Percentiles rank a stretch among this genome's conserved stretches.
These are phyloP conservation scores for Chamaecrista fasciculata DNA, from an alignment of 306 rosid genomes.

Conservation along the genomic window DNA sequence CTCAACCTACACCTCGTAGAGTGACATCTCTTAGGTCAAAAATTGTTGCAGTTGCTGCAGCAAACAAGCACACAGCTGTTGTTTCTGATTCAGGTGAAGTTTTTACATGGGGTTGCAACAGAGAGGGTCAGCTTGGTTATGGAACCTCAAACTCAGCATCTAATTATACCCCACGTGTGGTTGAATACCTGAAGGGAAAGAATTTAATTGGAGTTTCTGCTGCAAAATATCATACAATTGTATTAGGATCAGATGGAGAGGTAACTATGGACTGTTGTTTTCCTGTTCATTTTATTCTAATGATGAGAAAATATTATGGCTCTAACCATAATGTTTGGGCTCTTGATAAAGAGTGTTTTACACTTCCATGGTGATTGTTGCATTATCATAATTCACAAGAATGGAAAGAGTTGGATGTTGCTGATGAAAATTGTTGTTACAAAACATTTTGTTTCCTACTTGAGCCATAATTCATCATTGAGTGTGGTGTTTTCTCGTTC, in stretches of 20 bases:
- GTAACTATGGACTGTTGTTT: constrained; percentile 41
- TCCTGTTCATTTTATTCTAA: constrained; percentile 20
- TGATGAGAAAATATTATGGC: constrained; percentile 7
- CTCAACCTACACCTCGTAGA: constrained; percentile 92
- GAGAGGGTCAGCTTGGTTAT: constrained; percentile 97
- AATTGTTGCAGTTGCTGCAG: constrained; percentile 83
- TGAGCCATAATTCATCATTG: not conserved
- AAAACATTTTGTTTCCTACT: not conserved
- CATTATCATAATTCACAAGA: not conserved
- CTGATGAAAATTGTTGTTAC: constrained; percentile 1
- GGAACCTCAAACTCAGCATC: constrained; percentile 98
- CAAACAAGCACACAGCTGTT: constrained; percentile 96
- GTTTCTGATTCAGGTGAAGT: constrained; percentile 87
- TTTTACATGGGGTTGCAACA: constrained; percentile 94
- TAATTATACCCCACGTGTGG: constrained; percentile 82
- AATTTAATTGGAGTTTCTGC: constrained; percentile 65
- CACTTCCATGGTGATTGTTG: not conserved
- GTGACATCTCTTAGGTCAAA: constrained; percentile 80
- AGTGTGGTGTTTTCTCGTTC: not conserved
- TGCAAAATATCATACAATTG: constrained; percentile 88
- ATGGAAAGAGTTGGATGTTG: not conserved
- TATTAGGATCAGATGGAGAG: constrained; percentile 96
- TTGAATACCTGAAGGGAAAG: constrained; percentile 93
- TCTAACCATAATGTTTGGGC: not conserved
- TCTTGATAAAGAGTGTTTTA: not conserved